These are phyloP conservation scores for Aspergillus mulundensis DNA, from an alignment of 495 filamentous ascomycete species.

Conservation along the genomic window DNA sequence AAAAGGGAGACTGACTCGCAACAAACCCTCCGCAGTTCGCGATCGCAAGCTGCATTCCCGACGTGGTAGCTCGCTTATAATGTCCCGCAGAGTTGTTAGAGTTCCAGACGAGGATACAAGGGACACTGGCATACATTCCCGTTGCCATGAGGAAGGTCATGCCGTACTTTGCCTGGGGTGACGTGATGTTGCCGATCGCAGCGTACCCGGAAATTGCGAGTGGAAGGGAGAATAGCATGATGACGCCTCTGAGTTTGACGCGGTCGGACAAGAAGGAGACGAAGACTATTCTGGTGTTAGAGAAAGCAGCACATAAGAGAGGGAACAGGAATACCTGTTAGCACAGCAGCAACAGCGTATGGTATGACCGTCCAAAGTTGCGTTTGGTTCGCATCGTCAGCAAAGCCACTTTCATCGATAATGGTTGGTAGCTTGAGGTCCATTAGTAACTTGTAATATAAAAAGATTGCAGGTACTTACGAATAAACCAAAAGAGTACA, in stretches of 20 bases:
- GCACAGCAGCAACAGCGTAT: slow-evolving; percentile 71
- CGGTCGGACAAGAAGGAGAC: slow-evolving; percentile 46
- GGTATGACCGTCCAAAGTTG: slow-evolving; percentile 86
- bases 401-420: slow-evolving; percentile 63
- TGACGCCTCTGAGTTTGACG: slow-evolving; percentile 38
- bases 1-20: slow-evolving; percentile 44
- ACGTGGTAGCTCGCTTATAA: slow-evolving; percentile 57
- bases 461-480: slow-evolving; percentile 16
- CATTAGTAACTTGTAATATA: not conserved
- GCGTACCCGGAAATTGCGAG: slow-evolving; percentile 49
- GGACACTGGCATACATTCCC: slow-evolving; percentile 47
- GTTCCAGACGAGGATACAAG: slow-evolving; percentile 55
- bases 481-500: slow-evolving; percentile 45
- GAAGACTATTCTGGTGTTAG: slow-evolving; percentile 21
- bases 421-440: slow-evolving; percentile 63
- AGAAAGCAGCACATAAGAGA: slow-evolving; percentile 29
- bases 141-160: slow-evolving; percentile 53
- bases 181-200: slow-evolving; percentile 42
- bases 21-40: slow-evolving; percentile 57
- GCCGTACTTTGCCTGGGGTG: slow-evolving; percentile 44
- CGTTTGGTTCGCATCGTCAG: slow-evolving; percentile 57
- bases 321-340: slow-evolving; percentile 65
- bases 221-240: slow-evolving; percentile 47
- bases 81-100: slow-evolving; percentile 56
- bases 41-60: slow-evolving; percentile 51